These are phyloP conservation scores for Pseudocercospora crystallina DNA, from an alignment of 2,329 filamentous ascomycete genomes.

Conservation along the genomic window DNA sequence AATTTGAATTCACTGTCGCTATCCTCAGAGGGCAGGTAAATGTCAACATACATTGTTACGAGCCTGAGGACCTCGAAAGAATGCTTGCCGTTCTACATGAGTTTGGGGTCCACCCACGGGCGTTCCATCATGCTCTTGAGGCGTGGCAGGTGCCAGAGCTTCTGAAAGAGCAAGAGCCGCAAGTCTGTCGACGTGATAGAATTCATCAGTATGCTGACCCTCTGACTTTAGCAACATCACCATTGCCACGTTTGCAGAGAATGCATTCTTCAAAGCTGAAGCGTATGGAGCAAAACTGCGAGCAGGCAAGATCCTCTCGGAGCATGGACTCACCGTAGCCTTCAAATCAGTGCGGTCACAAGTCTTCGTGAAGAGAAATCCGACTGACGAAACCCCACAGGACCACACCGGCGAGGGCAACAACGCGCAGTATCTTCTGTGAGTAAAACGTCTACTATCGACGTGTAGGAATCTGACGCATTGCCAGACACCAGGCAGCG, in stretches of 20 bases:
- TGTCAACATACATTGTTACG: slow-evolving; percentile 5
- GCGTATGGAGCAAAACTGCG: background rate
- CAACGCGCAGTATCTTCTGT: background rate
- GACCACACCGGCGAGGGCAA: slow-evolving; percentile 4
- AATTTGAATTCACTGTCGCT: background rate
- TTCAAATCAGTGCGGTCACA: too few relatives aligned
- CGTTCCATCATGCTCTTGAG: slow-evolving; percentile 2
- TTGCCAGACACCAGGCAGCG: slow-evolving; percentile 3
- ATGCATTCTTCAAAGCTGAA: slow-evolving; percentile 5
- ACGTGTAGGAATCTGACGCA: too few relatives aligned
- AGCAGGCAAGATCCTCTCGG: slow-evolving; percentile 1
- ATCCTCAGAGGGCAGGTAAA: slow-evolving; percentile 1
- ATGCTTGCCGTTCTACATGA: slow-evolving; percentile 3
- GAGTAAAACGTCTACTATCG: too few relatives aligned
- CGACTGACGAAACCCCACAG: too few relatives aligned
- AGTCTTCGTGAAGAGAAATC: too few relatives aligned
- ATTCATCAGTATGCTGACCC: too few relatives aligned
- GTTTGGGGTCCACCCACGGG: slow-evolving; percentile 1
- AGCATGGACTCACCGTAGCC: background rate
- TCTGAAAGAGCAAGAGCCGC: background rate
- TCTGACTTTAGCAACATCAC: too few relatives aligned
- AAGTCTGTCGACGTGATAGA: too few relatives aligned
- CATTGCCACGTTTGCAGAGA: slow-evolving; percentile 3
- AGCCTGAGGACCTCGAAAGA: slow-evolving; percentile 4
- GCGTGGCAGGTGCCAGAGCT: slow-evolving; percentile 3